phyloP scores from a whole-genome alignment of 148 eudicot species.

The Camellia sinensis region DNA sequence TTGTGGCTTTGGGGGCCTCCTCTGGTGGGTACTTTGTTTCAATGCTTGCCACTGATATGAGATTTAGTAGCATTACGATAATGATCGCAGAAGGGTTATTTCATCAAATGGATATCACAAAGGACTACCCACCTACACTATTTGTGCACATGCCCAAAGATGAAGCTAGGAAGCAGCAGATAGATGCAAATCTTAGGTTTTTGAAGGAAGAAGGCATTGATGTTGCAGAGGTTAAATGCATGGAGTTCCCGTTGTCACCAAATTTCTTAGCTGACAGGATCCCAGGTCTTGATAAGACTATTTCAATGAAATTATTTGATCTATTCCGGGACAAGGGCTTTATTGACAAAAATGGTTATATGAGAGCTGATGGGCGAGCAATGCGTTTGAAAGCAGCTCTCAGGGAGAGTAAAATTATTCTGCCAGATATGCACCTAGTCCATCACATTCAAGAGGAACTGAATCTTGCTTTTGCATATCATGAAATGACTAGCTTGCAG shows the following conservation, averaged over 20 bases:
- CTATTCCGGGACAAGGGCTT: slow-evolving; percentile 54
- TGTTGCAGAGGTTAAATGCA: slow-evolving; percentile 60
- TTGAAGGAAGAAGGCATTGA: slow-evolving; percentile 57
- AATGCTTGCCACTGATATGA: slow-evolving; percentile 59
- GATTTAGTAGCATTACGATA: slow-evolving; percentile 55
- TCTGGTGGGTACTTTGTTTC: slow-evolving; percentile 95
- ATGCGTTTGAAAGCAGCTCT: slow-evolving; percentile 61
- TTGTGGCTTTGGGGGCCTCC: slow-evolving; percentile 92
- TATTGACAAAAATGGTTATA: slow-evolving; percentile 55
- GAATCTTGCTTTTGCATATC: slow-evolving; percentile 87
- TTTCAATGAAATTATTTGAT: slow-evolving; percentile 47
- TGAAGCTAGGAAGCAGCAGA: slow-evolving; percentile 38
- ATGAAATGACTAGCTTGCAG: slow-evolving; percentile 94
- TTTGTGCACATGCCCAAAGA: slow-evolving; percentile 99
- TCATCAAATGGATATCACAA: slow-evolving; percentile 48
- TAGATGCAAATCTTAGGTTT: slow-evolving; percentile 37
- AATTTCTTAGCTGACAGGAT: slow-evolving; percentile 56
- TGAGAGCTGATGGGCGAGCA: slow-evolving; percentile 79
- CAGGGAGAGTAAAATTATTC: slow-evolving; percentile 39
- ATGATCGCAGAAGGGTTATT: slow-evolving; percentile 87
- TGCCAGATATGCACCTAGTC: slow-evolving; percentile 38
- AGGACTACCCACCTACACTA: slow-evolving; percentile 76
- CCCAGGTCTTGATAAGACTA: slow-evolving; percentile 38
- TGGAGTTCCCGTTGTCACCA: slow-evolving; percentile 65
- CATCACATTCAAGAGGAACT: slow-evolving; percentile 77